Evolutionary conservation across 768 basidiomycete species (phyloP).

Genomic region (Mycena olivaceomarginata): DNA sequence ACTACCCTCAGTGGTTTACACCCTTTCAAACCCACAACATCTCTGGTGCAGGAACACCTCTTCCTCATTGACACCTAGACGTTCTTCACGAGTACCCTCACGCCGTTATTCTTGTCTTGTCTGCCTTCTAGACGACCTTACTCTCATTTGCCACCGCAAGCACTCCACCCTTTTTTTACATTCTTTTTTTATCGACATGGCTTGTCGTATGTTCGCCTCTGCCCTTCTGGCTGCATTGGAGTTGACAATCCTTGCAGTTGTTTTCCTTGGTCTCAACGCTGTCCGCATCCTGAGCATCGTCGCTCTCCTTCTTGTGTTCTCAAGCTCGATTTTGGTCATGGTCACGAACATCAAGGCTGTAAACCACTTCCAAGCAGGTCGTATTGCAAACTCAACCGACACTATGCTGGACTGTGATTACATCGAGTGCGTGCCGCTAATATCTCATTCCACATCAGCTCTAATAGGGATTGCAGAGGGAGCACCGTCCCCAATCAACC

Average conservation of each 20-base stretch:
- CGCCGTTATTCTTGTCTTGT: conserved; percentile 18
- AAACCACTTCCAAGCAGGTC: conserved; percentile 74
- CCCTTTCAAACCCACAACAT: conserved; percentile 11
- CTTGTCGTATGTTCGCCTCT: conserved; percentile 30
- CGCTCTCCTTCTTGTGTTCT: conserved; percentile 86
- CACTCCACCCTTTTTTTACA: conserved; percentile 1
- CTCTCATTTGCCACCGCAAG: conserved; percentile 22
- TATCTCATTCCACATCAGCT: neutral
- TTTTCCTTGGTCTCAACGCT: conserved; percentile 86
- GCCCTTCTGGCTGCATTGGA: neutral
- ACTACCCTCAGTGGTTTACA: conserved; percentile 19
- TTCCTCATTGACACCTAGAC: conserved; percentile 32
- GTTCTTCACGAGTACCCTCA: conserved; percentile 37
- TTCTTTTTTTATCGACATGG: conserved; percentile 34
- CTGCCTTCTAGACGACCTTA: conserved; percentile 28
- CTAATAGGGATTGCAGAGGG: conserved; percentile 59
- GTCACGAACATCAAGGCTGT: conserved; percentile 87
- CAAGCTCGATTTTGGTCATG: conserved; percentile 83
- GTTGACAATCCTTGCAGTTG: conserved; percentile 51
- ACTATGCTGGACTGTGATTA: conserved; percentile 79
- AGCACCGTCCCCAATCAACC: conserved; percentile 96
- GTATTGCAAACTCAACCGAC: conserved; percentile 56
- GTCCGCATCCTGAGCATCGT: conserved; percentile 87
- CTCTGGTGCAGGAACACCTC: conserved; percentile 41
- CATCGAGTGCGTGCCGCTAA: conserved; percentile 74